Conservation (phyloP, 139 green algal species). For the Closterium sp. region DNA sequence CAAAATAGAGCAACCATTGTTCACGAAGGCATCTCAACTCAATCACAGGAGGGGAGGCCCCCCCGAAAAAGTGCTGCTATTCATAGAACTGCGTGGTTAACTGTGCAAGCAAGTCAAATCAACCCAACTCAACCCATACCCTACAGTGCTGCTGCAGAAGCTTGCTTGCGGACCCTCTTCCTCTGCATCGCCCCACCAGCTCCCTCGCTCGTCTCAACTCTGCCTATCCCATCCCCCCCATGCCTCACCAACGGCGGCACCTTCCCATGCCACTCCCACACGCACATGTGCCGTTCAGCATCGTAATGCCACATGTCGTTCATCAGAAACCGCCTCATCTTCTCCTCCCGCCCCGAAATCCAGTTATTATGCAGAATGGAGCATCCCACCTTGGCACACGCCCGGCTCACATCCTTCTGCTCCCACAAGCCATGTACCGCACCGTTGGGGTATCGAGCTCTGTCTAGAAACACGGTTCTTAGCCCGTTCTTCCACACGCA, state of each 20-base stretch:
- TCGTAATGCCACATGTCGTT: slow-evolving; percentile 5
- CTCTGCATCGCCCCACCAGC: background rate
- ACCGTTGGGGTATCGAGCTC: slow-evolving; percentile 28
- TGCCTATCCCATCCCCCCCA: too few relatives aligned
- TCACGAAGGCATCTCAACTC: too few relatives aligned
- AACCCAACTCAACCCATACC: too few relatives aligned
- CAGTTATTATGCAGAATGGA: slow-evolving; percentile 48
- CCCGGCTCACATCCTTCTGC: background rate
- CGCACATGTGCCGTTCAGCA: background rate
- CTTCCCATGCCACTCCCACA: background rate
- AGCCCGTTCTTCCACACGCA: slow-evolving; percentile 25
- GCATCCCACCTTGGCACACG: slow-evolving; percentile 13
- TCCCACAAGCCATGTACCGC: slow-evolving; percentile 37
- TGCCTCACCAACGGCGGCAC: background rate
- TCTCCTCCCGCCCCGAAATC: slow-evolving; percentile 31
- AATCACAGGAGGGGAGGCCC: too few relatives aligned
- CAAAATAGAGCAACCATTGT: too few relatives aligned
- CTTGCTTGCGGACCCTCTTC: background rate
- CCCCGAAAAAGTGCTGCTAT: too few relatives aligned
- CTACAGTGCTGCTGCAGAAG: background rate
- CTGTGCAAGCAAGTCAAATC: too few relatives aligned
- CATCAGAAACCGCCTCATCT: background rate
- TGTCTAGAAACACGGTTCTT: slow-evolving; percentile 33
- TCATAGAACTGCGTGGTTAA: too few relatives aligned
- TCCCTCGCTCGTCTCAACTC: background rate